Base-by-base conservation (phyloP, 495 filamentous ascomycete genomes). In the Penicillium mononematosum region DNA sequence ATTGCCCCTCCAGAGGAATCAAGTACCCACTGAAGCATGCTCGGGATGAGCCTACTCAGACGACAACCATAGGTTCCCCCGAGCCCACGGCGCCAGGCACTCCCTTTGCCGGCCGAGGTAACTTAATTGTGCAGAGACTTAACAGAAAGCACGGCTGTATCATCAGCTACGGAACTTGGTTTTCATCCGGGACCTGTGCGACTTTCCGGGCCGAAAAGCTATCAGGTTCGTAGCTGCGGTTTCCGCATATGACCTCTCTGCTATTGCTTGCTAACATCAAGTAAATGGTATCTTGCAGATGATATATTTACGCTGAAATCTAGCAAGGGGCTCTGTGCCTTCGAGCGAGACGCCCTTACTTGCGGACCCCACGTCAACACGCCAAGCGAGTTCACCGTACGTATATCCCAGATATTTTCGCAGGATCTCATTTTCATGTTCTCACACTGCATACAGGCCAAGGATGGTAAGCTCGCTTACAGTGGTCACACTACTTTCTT, bases 91-190 rank as follows among this genome's bases (percentile, higher is more conserved):
- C 58, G 9, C 75, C 81, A 4, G 76, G 75, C 1, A 67, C 49
- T 5, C 74, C 79, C 0, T 85, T 84, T 59, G 58, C 71, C 6
- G 85, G 86, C 4, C 79, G 70, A 46, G 88, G 86, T 5, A 81
- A 81, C 57, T 63, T 90, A 36, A 75, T 85, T 50, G 86, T 86
- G 0, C 70, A 76, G 6, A 79, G 75, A 0, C 59, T 65, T 20
- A 81, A 81, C 19, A 72, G 74, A 22, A 67, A 72, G 29, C 76
- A 78, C n/a, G 88, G 88, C 34, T 91, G 87, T 60, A 72, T 91
- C 57, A 90, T 90, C 70, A 84, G 83, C 60, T 73, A 68, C 9
- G 88, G 88, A 11, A 82, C 78, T 3, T 91, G 88, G 88, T 91
- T 84, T 63, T 75, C 76, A 1, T 78, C 75, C 14, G 88, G 88